Base-by-base conservation (phyloP, 352 stramenopile genomes). In the Pythium monospermum region DNA sequence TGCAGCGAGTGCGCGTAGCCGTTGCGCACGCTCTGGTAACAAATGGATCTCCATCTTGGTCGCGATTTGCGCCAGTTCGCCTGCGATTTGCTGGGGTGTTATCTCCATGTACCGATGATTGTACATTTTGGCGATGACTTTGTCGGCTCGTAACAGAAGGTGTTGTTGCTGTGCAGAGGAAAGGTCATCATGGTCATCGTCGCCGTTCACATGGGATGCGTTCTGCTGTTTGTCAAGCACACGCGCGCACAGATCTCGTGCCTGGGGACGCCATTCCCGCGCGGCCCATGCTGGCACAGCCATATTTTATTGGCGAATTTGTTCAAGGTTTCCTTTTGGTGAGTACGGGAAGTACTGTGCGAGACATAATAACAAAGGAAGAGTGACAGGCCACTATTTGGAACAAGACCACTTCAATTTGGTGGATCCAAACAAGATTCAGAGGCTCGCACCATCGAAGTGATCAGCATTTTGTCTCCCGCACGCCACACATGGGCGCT, bases 41-140 rank as follows among this genome's bases (percentile, higher is more conserved):
- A 70, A 74, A 53, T 87, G 78, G 7, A 85, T 61, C 37, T 73
- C 56, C 49, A 89, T 73, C 47, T 85, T 87, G 5, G 38, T 62
- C 1, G 61, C 68, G 4, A 87, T 41, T 19, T 53, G 67, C n/a
- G 65, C 38, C 1, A 73, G 49, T 44, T 89, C 64, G 19, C 44
- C 44, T 16, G 52, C 3, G 16, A 87, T 73, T 36, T 87, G 67
- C 51, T 79, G 65, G 12, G 69, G 75, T 18, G 74, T 57, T 26
- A 46, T 54, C 22, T 84, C 73, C 35, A 84, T 60, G 58, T 78
- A 89, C 0, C 52, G 49, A 39, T 82, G 72, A 33, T 59, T 41
- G 33, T 80, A 83, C 7, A 89, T 52, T 35, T 69, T 61, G 16
- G 60, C 62, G 11, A 87, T 59, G 19, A 87, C 48, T 43, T 66